Conservation (phyloP, 176 grass and related monocot species). For the Triticum urartu region DNA sequence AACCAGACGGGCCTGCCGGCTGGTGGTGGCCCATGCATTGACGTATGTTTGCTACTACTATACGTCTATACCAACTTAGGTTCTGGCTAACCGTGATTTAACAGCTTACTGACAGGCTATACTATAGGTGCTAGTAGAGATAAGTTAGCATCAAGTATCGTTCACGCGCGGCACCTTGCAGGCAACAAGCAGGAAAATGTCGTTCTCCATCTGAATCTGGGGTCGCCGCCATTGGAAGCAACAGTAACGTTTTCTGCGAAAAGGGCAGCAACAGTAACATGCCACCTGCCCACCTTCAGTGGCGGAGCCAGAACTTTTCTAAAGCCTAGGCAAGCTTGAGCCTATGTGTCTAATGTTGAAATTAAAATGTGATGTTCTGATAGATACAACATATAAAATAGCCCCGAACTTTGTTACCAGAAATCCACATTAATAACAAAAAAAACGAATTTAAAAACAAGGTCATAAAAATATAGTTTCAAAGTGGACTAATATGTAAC, state of each 20-base stretch:
- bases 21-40: not conserved
- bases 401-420: too few species aligned
- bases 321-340: too few species aligned
- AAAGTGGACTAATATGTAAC: too few species aligned
- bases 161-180: not conserved
- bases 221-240: slow-evolving; percentile 20
- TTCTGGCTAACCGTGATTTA: slow-evolving; percentile 29
- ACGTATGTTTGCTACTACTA: not conserved
- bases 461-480: too few species aligned
- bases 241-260: slow-evolving; percentile 3
- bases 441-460: too few species aligned
- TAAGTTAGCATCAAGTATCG: not conserved
- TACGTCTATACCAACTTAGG: not conserved
- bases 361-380: too few species aligned
- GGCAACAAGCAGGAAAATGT: not conserved
- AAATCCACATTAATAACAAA: too few species aligned
- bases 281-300: slow-evolving; percentile 1
- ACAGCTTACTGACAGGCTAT: slow-evolving; percentile 7
- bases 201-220: not conserved
- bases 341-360: too few species aligned
- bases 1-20: not conserved
- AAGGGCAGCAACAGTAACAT: slow-evolving; percentile 24
- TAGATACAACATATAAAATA: too few species aligned
- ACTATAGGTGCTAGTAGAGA: too few species aligned
- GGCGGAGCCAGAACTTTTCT: too few species aligned